phyloP scores from a whole-genome alignment of 495 filamentous ascomycete species.

The Tuber microsphaerosporum region DNA sequence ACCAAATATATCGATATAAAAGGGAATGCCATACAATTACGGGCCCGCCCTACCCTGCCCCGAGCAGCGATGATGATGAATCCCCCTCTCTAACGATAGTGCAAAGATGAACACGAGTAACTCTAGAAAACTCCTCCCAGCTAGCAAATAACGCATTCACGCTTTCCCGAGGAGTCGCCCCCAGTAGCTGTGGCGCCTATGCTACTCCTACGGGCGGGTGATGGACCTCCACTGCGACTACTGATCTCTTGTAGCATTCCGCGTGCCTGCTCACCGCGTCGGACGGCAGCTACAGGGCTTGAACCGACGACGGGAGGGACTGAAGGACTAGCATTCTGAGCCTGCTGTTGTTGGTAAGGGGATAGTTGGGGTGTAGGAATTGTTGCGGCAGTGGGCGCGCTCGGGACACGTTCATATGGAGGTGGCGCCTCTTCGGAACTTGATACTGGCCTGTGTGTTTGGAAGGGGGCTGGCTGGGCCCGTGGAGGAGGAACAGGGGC shows the following conservation, averaged over 20 bases:
- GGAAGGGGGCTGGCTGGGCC: not conserved
- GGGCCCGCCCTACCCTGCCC: not conserved
- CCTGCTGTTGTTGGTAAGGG: conserved; percentile 25
- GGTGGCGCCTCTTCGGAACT: conserved; percentile 22
- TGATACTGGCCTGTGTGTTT: not conserved
- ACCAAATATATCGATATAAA: not conserved
- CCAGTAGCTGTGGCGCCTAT: conserved; percentile 2
- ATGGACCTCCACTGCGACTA: conserved; percentile 10
- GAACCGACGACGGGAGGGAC: not conserved
- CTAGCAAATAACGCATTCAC: conserved; percentile 26
- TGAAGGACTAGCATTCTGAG: not conserved
- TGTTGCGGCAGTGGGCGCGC: conserved; percentile 4
- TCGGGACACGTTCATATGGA: conserved; percentile 32
- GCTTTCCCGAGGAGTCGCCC: conserved; percentile 12
- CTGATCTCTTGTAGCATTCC: conserved; percentile 27
- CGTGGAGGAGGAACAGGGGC: not conserved
- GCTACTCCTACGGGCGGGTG: not conserved
- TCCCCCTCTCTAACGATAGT: conserved; percentile 20
- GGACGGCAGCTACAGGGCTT: not conserved
- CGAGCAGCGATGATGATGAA: conserved; percentile 15
- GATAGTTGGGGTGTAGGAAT: conserved; percentile 11
- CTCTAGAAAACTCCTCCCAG: conserved; percentile 3
- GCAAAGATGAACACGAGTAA: conserved; percentile 5
- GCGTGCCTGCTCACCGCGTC: conserved; percentile 22
- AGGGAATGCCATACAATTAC: conserved; percentile 4